phyloP scores from a whole-genome alignment of 2,329 filamentous ascomycete species.

The Verticillium tricorpus region DNA sequence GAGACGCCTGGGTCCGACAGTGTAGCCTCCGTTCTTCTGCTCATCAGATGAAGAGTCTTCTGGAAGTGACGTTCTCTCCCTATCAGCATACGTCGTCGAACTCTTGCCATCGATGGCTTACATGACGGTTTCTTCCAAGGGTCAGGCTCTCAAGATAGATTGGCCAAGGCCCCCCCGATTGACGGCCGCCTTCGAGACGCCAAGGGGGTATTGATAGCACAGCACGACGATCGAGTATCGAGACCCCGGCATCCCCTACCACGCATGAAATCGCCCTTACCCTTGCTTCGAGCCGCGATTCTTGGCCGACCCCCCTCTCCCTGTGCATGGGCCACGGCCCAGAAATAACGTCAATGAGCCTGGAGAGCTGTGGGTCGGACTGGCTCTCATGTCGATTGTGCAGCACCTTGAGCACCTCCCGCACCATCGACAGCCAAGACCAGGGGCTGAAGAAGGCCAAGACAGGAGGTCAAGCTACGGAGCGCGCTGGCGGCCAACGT shows the following conservation, averaged over 20 bases:
- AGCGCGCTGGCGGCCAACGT: background rate
- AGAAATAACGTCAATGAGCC: background rate
- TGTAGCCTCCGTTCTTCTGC: background rate
- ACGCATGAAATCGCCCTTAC: background rate
- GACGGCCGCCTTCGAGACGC: background rate
- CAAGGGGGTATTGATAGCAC: background rate
- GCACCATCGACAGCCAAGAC: background rate
- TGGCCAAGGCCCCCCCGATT: background rate
- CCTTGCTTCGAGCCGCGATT: background rate
- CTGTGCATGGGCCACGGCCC: background rate
- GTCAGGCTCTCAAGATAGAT: background rate
- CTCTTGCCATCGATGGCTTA: background rate
- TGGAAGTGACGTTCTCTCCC: background rate
- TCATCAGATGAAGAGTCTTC: background rate
- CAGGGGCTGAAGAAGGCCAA: background rate
- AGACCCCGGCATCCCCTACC: background rate
- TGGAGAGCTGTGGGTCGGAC: background rate
- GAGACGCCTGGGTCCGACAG: too few species aligned
- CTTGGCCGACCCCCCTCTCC: too few species aligned
- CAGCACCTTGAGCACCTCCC: background rate
- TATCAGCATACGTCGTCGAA: background rate
- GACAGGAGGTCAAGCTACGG: background rate
- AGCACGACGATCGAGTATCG: background rate
- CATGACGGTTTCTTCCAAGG: background rate
- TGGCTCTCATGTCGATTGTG: background rate